Conservation (phyloP, 345 rosid species). For the Eucalyptus regnans region DNA sequence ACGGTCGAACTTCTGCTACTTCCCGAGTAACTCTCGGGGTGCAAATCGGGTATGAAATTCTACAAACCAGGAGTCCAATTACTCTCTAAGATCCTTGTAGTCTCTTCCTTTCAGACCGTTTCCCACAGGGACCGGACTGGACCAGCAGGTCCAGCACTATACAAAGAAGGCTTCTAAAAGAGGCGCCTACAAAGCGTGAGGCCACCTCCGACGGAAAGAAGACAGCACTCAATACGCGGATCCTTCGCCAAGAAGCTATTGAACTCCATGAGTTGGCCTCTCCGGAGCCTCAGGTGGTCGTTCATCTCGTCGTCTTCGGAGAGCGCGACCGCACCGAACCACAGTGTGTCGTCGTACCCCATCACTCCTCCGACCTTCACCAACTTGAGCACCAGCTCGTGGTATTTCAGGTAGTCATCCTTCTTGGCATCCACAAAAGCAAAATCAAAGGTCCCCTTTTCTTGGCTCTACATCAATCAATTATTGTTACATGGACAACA, state of each 20-base stretch:
- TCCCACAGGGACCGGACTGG: not conserved
- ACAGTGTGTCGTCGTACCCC: slow-evolving; percentile 15
- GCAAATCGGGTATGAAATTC: not conserved
- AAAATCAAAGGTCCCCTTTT: slow-evolving; percentile 3
- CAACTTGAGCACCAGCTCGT: slow-evolving; percentile 10
- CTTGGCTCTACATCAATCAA: not conserved
- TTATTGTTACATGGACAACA: not conserved
- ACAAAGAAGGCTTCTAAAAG: not conserved
- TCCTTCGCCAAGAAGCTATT: slow-evolving; percentile 5
- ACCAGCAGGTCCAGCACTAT: not conserved
- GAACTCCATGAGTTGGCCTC: not conserved
- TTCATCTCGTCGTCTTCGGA: not conserved
- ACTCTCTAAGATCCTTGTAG: not conserved
- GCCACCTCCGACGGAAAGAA: slow-evolving; percentile 17
- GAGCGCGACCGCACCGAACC: slow-evolving; percentile 6
- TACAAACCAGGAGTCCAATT: no score
- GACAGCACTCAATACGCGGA: slow-evolving; percentile 2
- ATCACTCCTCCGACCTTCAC: slow-evolving; percentile 22
- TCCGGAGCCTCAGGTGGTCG: not conserved
- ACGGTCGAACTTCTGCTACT: not conserved
- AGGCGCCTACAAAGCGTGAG: slow-evolving; percentile 10
- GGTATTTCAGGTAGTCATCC: slow-evolving; percentile 2
- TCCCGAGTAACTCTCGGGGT: not conserved
- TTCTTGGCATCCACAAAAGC: slow-evolving; percentile 19
- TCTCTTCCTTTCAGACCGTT: not conserved